Percentiles rank a stretch among this genome's conserved stretches.
Conservation (phyloP, 2,329 filamentous ascomycete genomes). For the Ophiostoma perfectum region DNA sequence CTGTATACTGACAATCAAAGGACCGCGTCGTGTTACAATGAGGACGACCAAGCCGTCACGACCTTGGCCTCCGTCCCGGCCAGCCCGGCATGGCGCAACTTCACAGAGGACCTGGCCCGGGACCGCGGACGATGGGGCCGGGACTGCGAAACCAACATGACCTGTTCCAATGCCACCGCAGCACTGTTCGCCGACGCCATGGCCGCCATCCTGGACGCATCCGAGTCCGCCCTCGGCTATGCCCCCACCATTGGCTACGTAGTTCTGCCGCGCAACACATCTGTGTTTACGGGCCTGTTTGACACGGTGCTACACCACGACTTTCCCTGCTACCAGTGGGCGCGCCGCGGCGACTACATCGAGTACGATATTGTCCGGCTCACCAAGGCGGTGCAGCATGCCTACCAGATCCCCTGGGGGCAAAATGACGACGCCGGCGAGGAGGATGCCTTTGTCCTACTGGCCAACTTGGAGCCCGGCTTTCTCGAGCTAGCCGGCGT, state of each 20-base stretch:
- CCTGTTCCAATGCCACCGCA: neutral
- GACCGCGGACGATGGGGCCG: slow-evolving; percentile 8
- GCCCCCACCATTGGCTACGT: slow-evolving; percentile 9
- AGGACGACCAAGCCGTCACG: slow-evolving; percentile 8
- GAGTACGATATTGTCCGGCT: slow-evolving; percentile 13
- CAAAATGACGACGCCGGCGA: neutral
- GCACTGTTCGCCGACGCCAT: slow-evolving; percentile 8
- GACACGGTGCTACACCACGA: slow-evolving; percentile 12
- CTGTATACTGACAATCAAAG: slow-evolving; percentile 12
- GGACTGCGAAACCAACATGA: neutral
- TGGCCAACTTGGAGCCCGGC: neutral
- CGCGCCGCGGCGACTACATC: slow-evolving; percentile 13
- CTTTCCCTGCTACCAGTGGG: slow-evolving; percentile 13
- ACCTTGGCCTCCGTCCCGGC: slow-evolving; percentile 14
- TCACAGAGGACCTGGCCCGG: neutral
- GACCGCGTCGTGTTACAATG: slow-evolving; percentile 17
- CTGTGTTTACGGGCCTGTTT: neutral
- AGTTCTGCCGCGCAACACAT: slow-evolving; percentile 6
- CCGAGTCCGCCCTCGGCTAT: slow-evolving; percentile 10
- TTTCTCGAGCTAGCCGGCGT: neutral
- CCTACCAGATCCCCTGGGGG: slow-evolving; percentile 15
- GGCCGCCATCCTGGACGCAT: slow-evolving; percentile 12
- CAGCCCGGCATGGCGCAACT: slow-evolving; percentile 15
- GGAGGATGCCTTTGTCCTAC: neutral
- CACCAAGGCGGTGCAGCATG: slow-evolving; percentile 5